phyloP scores from a whole-genome alignment of 148 eudicot species.

The Nepenthes gracilis region DNA sequence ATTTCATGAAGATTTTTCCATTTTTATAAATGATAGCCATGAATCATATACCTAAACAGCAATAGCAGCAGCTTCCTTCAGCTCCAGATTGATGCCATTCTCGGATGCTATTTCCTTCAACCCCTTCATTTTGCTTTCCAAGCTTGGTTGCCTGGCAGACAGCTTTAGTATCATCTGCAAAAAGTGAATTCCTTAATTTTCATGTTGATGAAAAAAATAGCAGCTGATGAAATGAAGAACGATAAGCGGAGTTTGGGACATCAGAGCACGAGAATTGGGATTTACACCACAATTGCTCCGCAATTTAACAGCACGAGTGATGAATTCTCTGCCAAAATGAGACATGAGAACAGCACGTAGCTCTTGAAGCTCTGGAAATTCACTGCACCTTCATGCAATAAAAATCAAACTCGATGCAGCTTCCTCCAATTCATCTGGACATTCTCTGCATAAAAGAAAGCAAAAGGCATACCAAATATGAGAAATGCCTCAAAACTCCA shows the following conservation, averaged over 20 bases:
- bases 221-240: neutral
- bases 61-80: constrained; percentile 15
- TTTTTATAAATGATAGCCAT: too few relatives aligned
- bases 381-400: constrained; percentile 70
- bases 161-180: constrained; percentile 59
- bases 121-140: constrained; percentile 43
- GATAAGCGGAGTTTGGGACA: neutral
- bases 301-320: constrained; percentile 41
- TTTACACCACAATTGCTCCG: constrained; percentile 66
- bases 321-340: constrained; percentile 64
- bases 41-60: too few relatives aligned
- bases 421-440: constrained; percentile 80
- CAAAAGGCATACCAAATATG: too few relatives aligned
- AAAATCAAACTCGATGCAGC: constrained; percentile 48
- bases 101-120: constrained; percentile 61
- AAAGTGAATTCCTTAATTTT: neutral
- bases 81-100: constrained; percentile 35
- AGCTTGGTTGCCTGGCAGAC: constrained; percentile 47
- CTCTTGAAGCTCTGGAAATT: constrained; percentile 78
- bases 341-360: constrained; percentile 43
- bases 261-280: constrained; percentile 5
- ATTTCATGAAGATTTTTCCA: too few relatives aligned
- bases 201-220: neutral
- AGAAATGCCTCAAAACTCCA: too few relatives aligned
- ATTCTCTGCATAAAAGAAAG: constrained; percentile 23